Conservation (phyloP, 495 filamentous ascomycete genomes). For the Saxophila tyrrhenica region DNA sequence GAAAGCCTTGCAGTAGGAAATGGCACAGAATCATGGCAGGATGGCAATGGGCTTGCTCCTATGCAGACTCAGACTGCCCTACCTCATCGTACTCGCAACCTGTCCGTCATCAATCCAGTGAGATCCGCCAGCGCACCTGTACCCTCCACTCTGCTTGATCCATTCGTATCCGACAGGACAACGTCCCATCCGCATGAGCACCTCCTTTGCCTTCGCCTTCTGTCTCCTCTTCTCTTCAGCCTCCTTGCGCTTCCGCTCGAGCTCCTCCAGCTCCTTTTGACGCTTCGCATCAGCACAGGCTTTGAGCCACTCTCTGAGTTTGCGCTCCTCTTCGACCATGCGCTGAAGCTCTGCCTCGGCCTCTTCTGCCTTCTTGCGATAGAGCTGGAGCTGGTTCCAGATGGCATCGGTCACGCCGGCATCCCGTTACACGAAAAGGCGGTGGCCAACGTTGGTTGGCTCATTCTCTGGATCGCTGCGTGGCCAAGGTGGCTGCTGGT, state of each 20-base stretch:
- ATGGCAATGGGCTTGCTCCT: no score
- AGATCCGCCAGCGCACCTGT: conserved; percentile 44
- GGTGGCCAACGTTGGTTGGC: not conserved
- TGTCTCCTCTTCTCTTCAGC: conserved; percentile 23
- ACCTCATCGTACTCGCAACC: not conserved
- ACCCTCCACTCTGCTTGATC: conserved; percentile 28
- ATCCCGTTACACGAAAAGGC: conserved; percentile 1
- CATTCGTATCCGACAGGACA: conserved; percentile 28
- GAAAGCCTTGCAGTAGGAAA: no score
- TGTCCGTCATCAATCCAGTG: conserved; percentile 34
- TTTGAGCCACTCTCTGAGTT: conserved; percentile 8
- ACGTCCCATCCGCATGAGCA: conserved; percentile 24
- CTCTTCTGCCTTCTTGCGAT: conserved; percentile 8
- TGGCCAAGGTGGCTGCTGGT: not conserved
- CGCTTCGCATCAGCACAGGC: conserved; percentile 5
- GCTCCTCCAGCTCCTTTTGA: conserved; percentile 28
- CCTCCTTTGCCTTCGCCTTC: conserved; percentile 22
- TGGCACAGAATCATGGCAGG: no score
- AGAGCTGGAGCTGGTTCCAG: conserved; percentile 16
- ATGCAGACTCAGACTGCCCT: no score
- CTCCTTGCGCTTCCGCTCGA: conserved; percentile 26
- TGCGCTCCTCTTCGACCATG: conserved; percentile 3
- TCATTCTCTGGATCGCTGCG: no score
- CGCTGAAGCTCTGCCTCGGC: not conserved
- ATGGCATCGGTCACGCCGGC: conserved; percentile 10